phyloP scores from a whole-genome alignment of 2,329 filamentous ascomycete genomes.

The Colletotrichum scovillei region DNA sequence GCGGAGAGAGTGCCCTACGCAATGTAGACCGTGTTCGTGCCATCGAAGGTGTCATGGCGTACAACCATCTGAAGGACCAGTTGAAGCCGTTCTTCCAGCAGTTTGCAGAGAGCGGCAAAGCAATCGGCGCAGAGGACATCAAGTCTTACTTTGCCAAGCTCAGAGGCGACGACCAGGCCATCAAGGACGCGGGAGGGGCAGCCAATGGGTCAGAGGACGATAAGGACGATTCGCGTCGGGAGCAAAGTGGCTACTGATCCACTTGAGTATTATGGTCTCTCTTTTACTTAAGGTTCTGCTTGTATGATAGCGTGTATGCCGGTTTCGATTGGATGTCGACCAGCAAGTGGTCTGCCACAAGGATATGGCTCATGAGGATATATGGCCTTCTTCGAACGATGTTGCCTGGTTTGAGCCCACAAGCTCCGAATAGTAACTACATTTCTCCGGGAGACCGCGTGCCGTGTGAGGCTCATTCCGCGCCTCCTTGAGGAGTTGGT shows the following conservation, averaged over 20 bases:
- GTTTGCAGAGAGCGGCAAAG: constrained; percentile 90
- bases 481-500: background rate
- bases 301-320: background rate
- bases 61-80: constrained; percentile 95
- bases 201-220: constrained; percentile 52
- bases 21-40: constrained; percentile 93
- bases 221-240: constrained; percentile 54
- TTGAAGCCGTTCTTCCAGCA: constrained; percentile 95
- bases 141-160: constrained; percentile 96
- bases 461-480: background rate
- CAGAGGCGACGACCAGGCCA: constrained; percentile 84
- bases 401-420: background rate
- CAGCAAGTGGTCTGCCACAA: background rate
- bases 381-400: background rate
- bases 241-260: constrained; percentile 64
- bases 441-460: background rate
- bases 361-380: background rate
- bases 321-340: background rate
- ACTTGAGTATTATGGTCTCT: background rate
- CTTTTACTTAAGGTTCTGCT: background rate
- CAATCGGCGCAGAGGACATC: constrained; percentile 94
- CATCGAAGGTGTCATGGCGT: constrained; percentile 98
- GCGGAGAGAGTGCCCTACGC: constrained; percentile 90
- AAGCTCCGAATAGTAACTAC: background rate
- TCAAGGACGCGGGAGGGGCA: constrained; percentile 69